Evolutionary conservation across 805 yeast species (phyloP), one percentile per base, ranked within the genome.

Genomic region (Dipodascus albidus): DNA sequence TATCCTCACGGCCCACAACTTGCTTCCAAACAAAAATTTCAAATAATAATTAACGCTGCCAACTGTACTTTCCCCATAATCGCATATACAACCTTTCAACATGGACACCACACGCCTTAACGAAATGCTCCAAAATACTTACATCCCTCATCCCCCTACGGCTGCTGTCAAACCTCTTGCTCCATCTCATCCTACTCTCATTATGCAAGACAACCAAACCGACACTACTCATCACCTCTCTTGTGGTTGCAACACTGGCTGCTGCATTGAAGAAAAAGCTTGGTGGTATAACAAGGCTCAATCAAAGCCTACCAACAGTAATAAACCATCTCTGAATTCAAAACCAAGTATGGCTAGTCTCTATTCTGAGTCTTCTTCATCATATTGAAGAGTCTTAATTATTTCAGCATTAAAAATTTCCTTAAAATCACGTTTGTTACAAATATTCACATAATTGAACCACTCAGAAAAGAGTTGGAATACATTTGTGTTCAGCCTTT

Each of bases 151-250:
- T 4, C 47, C 57, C 14, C 62, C 64, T 22, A 50, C 53, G 49
- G 60, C 57, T 8, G 54, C 54, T 15, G 53, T 50, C 22, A 51
- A 61, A 23, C 50, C 54, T 27, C 71, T 78, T 8, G 82, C 83
- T 19, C 63, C 65, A 38, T 77, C 77, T 62, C 83, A 77, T 54
- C 83, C 83, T 2, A 76, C 82, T 52, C 67, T 79, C 52, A 77
- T 79, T 52, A 78, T 79, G 66, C 81, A 77, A 63, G 83, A 79
- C 64, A 67, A 68, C 53, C 75, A 74, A 59, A 77, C 81, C 14
- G 83, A 79, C 63, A 68, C 74, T 23, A 67, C 74, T 2, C 74
- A 71, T 54, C 74, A 72, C 38, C 62, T 67, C 54, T 48, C 59
- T n/a, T 71, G 75, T 57, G 75, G 75, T 33, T 71, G 74, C 66